phyloP scores from a whole-genome alignment of 441 rosid genomes.

The Aleurites moluccanus region DNA sequence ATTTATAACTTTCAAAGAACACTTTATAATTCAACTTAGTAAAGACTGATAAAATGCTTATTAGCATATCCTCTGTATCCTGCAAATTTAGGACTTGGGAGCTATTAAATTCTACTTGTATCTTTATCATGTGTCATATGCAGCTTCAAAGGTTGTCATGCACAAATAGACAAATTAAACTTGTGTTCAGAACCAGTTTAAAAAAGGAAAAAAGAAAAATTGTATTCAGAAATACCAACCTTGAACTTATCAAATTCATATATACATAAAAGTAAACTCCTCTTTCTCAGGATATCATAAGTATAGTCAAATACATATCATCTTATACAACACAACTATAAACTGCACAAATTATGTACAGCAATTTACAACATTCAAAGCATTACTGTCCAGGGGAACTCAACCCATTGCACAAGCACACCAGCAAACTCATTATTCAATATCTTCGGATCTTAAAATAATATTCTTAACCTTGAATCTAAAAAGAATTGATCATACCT shows the following conservation, averaged over 20 bases:
- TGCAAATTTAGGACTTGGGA: too few relatives aligned
- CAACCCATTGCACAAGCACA: neutral
- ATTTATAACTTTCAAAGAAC: too few relatives aligned
- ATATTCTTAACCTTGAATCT: neutral
- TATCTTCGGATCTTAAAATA: neutral
- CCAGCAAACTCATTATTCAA: neutral
- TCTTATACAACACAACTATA: neutral
- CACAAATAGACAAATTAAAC: too few relatives aligned
- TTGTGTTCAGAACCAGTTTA: too few relatives aligned
- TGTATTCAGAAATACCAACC: too few relatives aligned
- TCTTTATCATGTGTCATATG: too few relatives aligned
- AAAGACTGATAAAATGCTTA: too few relatives aligned
- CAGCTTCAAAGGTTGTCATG: too few relatives aligned
- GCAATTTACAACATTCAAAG: slow-evolving; percentile 5
- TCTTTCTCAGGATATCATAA: neutral
- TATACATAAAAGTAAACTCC: neutral
- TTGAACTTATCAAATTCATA: neutral
- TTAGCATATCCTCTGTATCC: too few relatives aligned
- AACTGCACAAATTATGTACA: neutral
- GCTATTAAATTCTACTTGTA: too few relatives aligned
- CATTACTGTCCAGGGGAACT: neutral
- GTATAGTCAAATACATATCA: neutral
- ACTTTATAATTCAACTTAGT: too few relatives aligned
- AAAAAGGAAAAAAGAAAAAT: too few relatives aligned
- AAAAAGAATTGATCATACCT: neutral